Conservation (phyloP, 2,329 filamentous ascomycete species). For the Aspergillus fructus region DNA sequence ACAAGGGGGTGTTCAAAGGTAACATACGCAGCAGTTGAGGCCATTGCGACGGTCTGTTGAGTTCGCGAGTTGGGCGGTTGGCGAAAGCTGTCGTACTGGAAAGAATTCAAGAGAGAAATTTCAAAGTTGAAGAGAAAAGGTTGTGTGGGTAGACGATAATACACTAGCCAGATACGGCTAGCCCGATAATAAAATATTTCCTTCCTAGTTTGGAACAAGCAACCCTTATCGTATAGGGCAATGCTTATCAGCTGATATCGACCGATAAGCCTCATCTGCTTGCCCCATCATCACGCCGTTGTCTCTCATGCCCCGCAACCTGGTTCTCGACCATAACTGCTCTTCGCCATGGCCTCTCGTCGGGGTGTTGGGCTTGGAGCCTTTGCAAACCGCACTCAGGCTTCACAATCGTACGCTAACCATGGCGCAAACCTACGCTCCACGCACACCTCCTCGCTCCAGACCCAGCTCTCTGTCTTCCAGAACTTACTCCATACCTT, state of each 20-base stretch:
- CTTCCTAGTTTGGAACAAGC: slow-evolving; percentile 7
- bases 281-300: background rate
- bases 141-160: slow-evolving; percentile 34
- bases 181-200: background rate
- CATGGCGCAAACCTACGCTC: slow-evolving; percentile 86
- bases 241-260: slow-evolving; percentile 19
- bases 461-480: slow-evolving; percentile 93
- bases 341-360: slow-evolving; percentile 42
- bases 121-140: slow-evolving; percentile 16
- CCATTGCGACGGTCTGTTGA: slow-evolving; percentile 55
- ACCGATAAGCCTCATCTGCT: slow-evolving; percentile 13
- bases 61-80: slow-evolving; percentile 41
- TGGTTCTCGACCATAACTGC: background rate
- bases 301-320: background rate
- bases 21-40: slow-evolving; percentile 63
- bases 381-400: slow-evolving; percentile 80
- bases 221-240: slow-evolving; percentile 30
- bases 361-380: slow-evolving; percentile 82
- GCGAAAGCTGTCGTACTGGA: slow-evolving; percentile 36
- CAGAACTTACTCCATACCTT: slow-evolving; percentile 94
- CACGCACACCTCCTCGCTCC: slow-evolving; percentile 79
- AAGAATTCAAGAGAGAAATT: slow-evolving; percentile 26
- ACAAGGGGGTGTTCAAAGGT: slow-evolving; percentile 36
- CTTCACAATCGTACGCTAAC: slow-evolving; percentile 83
- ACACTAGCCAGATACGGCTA: slow-evolving; percentile 24